Conservation (phyloP, 805 yeast species). For the Lachancea meyersii region DNA sequence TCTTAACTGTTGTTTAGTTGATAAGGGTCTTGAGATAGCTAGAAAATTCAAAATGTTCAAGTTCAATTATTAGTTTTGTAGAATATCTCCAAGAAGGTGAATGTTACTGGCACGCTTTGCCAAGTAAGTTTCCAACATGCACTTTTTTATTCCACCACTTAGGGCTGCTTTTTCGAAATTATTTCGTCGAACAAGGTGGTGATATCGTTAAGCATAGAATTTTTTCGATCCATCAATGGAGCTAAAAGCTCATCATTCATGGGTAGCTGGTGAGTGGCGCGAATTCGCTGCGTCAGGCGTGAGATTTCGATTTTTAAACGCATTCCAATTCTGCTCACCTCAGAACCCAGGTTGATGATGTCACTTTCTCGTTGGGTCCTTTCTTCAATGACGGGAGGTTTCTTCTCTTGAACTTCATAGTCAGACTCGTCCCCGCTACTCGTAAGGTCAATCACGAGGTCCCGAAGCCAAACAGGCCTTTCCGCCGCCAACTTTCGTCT, state of each 20-base stretch:
- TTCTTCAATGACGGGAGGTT: neutral
- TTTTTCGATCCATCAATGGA: conserved; percentile 40
- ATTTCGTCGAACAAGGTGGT: conserved; percentile 3
- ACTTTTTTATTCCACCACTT: neutral
- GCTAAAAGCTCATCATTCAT: conserved; percentile 36
- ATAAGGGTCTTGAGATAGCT: too few relatives aligned
- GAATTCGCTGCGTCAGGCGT: conserved; percentile 2
- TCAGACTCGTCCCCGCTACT: conserved; percentile 1
- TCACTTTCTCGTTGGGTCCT: conserved; percentile 9
- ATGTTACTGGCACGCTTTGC: too few relatives aligned
- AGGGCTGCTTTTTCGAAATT: neutral
- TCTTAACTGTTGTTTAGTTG: too few relatives aligned
- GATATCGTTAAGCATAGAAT: conserved; percentile 3
- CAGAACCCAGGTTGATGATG: conserved; percentile 5
- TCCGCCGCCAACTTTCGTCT: neutral
- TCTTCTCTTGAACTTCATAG: neutral
- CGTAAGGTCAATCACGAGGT: conserved; percentile 1
- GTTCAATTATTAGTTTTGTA: too few relatives aligned
- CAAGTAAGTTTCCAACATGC: neutral
- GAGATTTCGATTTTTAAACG: conserved; percentile 8
- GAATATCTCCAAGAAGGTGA: too few relatives aligned
- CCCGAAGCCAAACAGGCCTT: neutral
- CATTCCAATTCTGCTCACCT: conserved; percentile 6
- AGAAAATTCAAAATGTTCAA: too few relatives aligned
- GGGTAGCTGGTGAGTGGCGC: neutral